Percentiles rank a stretch among this genome's conserved stretches.
Evolutionary conservation across 805 yeast species (phyloP).

Genomic region (Candida anglica): DNA sequence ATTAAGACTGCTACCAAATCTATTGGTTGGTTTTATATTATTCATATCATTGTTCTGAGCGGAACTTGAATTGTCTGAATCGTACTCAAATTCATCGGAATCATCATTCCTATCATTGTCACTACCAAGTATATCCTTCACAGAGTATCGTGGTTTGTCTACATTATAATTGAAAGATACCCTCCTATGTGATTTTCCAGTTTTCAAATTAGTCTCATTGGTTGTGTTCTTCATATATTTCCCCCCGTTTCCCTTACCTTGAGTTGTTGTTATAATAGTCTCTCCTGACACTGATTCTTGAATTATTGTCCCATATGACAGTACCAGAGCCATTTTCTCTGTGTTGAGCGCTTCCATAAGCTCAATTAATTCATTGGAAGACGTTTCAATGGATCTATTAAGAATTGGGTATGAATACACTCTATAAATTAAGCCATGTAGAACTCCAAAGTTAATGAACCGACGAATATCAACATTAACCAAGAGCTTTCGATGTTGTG

Average conservation of each 20-base stretch:
- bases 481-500: slow-evolving; percentile 56
- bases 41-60: slow-evolving; percentile 6
- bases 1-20: slow-evolving; percentile 10
- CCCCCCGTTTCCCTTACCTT: slow-evolving; percentile 5
- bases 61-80: slow-evolving; percentile 3
- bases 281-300: too few relatives aligned
- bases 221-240: slow-evolving; percentile 14
- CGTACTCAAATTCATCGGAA: slow-evolving; percentile 7
- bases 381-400: slow-evolving; percentile 32
- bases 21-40: slow-evolving; percentile 1
- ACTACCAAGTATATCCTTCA: slow-evolving; percentile 1
- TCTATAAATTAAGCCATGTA: slow-evolving; percentile 77
- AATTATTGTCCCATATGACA: slow-evolving; percentile 3
- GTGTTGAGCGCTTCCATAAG: slow-evolving; percentile 11
- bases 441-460: slow-evolving; percentile 81
- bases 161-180: slow-evolving; percentile 32
- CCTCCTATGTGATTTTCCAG: slow-evolving; percentile 17
- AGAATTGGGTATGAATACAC: slow-evolving; percentile 73
- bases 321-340: slow-evolving; percentile 2
- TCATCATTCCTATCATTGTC: slow-evolving; percentile 6
- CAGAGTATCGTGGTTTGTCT: slow-evolving; percentile 5
- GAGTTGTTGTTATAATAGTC: too few relatives aligned
- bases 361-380: slow-evolving; percentile 14
- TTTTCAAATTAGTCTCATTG: slow-evolving; percentile 16
- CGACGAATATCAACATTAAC: slow-evolving; percentile 75